Percentiles rank a stretch among this genome's conserved stretches.
phyloP scores from a whole-genome alignment of 371 early-diverging fungal species.

The Phascolomyces articulosus region DNA sequence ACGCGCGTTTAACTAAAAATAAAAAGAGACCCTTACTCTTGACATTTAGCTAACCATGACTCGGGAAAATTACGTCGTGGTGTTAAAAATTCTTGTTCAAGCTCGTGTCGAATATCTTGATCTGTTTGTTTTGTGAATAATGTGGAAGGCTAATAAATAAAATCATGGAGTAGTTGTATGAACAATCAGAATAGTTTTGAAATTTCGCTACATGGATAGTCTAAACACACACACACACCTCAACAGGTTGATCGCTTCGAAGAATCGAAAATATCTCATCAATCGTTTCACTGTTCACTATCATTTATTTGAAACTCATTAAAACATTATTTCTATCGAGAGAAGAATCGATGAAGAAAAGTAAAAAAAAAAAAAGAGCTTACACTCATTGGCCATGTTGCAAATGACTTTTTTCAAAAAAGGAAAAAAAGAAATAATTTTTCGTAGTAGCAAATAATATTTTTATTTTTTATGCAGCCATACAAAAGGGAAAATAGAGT shows the following conservation, averaged over 20 bases:
- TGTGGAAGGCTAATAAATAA: not conserved
- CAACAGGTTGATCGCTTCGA: slow-evolving; percentile 6
- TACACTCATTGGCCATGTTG: too few species aligned
- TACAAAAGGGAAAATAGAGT: not conserved
- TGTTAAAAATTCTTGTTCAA: slow-evolving; percentile 52
- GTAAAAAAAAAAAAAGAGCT: slow-evolving; percentile 2
- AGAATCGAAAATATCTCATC: slow-evolving; percentile 14
- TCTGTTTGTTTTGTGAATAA: slow-evolving; percentile 2
- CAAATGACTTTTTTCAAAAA: not conserved
- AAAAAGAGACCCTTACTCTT: slow-evolving; percentile 40
- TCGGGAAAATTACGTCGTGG: slow-evolving; percentile 48
- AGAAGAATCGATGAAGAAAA: not conserved
- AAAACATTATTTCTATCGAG: not conserved
- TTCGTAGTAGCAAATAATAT: not conserved
- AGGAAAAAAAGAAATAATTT: slow-evolving; percentile 1
- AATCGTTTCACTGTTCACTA: slow-evolving; percentile 8
- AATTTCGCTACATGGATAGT: too few species aligned
- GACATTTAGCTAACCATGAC: slow-evolving; percentile 55
- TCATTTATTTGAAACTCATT: not conserved
- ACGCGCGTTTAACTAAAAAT: too few species aligned
- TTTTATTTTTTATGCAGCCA: too few species aligned
- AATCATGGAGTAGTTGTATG: too few species aligned
- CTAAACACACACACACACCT: too few species aligned
- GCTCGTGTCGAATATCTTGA: slow-evolving; percentile 24
- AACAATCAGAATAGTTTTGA: too few species aligned